These are phyloP conservation scores for Saprolegnia parasitica DNA, from an alignment of 352 stramenopile species.

Conservation along the genomic window DNA sequence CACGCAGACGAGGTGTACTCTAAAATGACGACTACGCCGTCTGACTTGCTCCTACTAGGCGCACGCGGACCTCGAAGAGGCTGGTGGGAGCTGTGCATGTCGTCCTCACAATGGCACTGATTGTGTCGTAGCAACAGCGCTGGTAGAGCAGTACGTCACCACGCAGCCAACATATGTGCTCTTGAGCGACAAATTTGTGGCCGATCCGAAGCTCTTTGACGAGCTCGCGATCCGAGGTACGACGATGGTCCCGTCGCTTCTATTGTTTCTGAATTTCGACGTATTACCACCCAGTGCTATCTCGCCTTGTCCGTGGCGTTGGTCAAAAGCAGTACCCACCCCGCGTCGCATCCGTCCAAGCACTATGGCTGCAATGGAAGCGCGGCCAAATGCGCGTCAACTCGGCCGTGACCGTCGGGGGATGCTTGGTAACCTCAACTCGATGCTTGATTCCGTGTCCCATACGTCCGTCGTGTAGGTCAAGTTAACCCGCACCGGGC, in stretches of 20 bases:
- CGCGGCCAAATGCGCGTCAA: neutral
- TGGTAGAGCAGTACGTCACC: slow-evolving; percentile 47
- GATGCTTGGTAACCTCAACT: slow-evolving; percentile 5
- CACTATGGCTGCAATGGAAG: slow-evolving; percentile 30
- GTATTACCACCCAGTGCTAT: no score
- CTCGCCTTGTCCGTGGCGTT: slow-evolving; percentile 45
- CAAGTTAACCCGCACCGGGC: neutral
- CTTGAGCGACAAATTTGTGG: slow-evolving; percentile 39
- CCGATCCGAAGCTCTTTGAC: slow-evolving; percentile 55
- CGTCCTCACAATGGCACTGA: no score
- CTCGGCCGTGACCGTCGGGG: neutral
- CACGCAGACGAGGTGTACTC: slow-evolving; percentile 24
- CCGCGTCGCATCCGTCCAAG: slow-evolving; percentile 47
- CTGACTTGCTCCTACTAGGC: neutral
- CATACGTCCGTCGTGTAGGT: slow-evolving; percentile 1
- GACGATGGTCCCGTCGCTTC: neutral
- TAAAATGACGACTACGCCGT: slow-evolving; percentile 13
- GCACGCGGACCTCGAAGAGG: neutral
- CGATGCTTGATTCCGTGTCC: neutral
- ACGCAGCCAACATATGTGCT: slow-evolving; percentile 34
- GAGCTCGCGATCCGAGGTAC: slow-evolving; percentile 51
- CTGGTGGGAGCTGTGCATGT: slow-evolving; percentile 13
- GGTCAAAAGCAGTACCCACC: slow-evolving; percentile 57
- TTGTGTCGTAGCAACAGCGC: slow-evolving; percentile 38
- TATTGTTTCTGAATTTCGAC: no score